These are phyloP conservation scores for Mucor plumbeus DNA, from an alignment of 371 early-diverging fungal genomes.

Conservation along the genomic window DNA sequence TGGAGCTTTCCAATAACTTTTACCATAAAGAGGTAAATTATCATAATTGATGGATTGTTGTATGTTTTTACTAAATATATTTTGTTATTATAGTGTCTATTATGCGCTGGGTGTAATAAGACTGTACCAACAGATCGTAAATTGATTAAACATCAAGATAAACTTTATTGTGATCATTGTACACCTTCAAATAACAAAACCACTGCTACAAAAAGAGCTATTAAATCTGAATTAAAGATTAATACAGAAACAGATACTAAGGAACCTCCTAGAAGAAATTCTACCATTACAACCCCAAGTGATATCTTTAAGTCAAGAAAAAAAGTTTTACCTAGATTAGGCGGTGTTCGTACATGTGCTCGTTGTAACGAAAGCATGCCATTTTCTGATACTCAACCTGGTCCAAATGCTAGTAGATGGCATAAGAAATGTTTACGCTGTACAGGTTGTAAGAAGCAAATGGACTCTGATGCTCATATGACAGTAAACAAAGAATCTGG, in stretches of 20 bases:
- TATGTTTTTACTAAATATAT: not conserved
- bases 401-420: conserved; percentile 59
- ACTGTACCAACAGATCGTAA: conserved; percentile 61
- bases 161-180: conserved; percentile 67
- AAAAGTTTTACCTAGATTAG: conserved; percentile 48
- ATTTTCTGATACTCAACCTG: conserved; percentile 55
- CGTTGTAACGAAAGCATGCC: conserved; percentile 54
- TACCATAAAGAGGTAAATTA: conserved; percentile 37
- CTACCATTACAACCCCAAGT: conserved; percentile 21
- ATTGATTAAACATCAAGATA: conserved; percentile 59
- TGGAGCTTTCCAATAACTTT: conserved; percentile 28
- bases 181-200: conserved; percentile 7
- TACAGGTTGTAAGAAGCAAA: conserved; percentile 51
- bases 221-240: not conserved
- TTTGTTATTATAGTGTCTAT: conserved; percentile 52
- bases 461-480: conserved; percentile 60
- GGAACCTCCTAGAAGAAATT: not conserved
- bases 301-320: conserved; percentile 31
- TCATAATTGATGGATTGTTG: not conserved
- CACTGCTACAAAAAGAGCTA: not conserved
- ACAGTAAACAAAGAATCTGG: conserved; percentile 36
- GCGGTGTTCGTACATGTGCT: conserved; percentile 55
- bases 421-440: conserved; percentile 61
- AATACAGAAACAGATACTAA: not conserved
- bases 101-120: conserved; percentile 35